These are phyloP conservation scores for Podospora pseudoanserina DNA, from an alignment of 495 filamentous ascomycete genomes.

Conservation along the genomic window DNA sequence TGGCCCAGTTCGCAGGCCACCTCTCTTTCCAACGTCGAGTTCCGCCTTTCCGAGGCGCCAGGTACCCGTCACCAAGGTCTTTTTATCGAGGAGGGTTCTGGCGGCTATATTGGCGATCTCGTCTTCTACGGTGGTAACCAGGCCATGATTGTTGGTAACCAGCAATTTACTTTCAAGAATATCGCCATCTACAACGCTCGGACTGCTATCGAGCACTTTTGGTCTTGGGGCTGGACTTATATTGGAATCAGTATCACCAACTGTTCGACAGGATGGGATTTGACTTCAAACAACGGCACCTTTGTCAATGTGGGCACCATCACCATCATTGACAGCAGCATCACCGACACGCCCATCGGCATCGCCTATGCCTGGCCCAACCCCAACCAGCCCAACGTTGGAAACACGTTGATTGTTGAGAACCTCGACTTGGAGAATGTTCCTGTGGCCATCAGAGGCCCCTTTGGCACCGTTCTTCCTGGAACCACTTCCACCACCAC, in stretches of 20 bases:
- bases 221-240: slow-evolving; percentile 61
- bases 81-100: slow-evolving; percentile 72
- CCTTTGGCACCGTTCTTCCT: slow-evolving; percentile 48
- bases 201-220: slow-evolving; percentile 50
- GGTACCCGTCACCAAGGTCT: slow-evolving; percentile 68
- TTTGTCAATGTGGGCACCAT: slow-evolving; percentile 66
- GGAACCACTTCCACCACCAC: slow-evolving; percentile 51
- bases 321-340: slow-evolving; percentile 70
- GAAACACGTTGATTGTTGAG: slow-evolving; percentile 54
- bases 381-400: slow-evolving; percentile 47
- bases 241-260: slow-evolving; percentile 63
- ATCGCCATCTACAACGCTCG: slow-evolving; percentile 57
- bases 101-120: slow-evolving; percentile 70
- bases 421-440: slow-evolving; percentile 62
- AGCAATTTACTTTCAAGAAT: slow-evolving; percentile 79
- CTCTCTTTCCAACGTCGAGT: slow-evolving; percentile 69
- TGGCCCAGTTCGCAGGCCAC: slow-evolving; percentile 76
- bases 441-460: slow-evolving; percentile 51
- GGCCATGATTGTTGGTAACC: slow-evolving; percentile 66
- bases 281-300: slow-evolving; percentile 37
- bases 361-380: slow-evolving; percentile 46
- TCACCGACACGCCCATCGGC: slow-evolving; percentile 62
- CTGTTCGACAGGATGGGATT: slow-evolving; percentile 64
- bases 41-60: slow-evolving; percentile 55
- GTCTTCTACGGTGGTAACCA: slow-evolving; percentile 64